phyloP scores from a whole-genome alignment of 2,329 filamentous ascomycete genomes.

The Talaromyces sp. region DNA sequence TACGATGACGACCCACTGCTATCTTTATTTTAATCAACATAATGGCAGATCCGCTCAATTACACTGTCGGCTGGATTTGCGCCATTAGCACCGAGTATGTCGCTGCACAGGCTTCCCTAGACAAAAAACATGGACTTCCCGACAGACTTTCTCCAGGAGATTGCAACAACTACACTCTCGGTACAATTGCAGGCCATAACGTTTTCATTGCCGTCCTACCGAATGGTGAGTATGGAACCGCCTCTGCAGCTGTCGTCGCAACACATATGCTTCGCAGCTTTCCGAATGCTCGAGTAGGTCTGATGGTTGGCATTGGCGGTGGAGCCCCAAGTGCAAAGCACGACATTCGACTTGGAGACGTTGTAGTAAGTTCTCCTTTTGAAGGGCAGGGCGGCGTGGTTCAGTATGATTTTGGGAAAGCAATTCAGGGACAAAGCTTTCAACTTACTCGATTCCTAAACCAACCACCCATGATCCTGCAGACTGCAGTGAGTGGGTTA shows the following conservation, averaged over 20 bases:
- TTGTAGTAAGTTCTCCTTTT: constrained; percentile 22
- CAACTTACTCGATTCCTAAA: constrained; percentile 22
- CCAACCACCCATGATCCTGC: constrained; percentile 24
- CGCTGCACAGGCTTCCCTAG: constrained; percentile 42
- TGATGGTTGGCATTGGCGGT: constrained; percentile 49
- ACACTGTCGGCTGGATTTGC: constrained; percentile 38
- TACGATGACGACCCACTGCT: not conserved
- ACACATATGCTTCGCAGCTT: constrained; percentile 33
- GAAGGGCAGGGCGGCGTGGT: constrained; percentile 22
- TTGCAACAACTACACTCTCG: constrained; percentile 33
- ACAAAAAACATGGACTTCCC: constrained; percentile 36
- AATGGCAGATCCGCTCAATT: constrained; percentile 24
- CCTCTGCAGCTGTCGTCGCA: constrained; percentile 34
- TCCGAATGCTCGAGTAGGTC: constrained; percentile 34
- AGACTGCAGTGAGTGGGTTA: constrained; percentile 21
- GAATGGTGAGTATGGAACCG: constrained; percentile 31
- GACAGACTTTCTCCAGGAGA: constrained; percentile 23
- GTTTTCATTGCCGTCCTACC: constrained; percentile 35
- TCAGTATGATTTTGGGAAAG: constrained; percentile 27
- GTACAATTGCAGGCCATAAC: constrained; percentile 31
- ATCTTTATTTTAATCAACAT: not conserved
- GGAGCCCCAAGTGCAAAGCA: constrained; percentile 27
- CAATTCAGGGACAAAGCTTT: constrained; percentile 22
- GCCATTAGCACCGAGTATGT: constrained; percentile 39
- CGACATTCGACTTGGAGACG: constrained; percentile 35